phyloP scores from a whole-genome alignment of 257 asterid species.

The Linaria vulgaris region DNA sequence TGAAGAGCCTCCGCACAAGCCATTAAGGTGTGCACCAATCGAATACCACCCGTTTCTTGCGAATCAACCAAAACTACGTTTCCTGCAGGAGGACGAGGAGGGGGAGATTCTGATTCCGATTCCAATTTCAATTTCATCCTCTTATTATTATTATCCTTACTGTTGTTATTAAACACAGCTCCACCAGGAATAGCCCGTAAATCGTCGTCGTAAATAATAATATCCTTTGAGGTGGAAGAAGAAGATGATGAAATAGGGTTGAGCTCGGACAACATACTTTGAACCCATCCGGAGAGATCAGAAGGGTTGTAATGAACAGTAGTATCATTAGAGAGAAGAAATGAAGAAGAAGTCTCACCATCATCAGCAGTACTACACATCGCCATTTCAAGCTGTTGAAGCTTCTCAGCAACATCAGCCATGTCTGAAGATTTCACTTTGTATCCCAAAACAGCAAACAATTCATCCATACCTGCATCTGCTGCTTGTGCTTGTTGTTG shows the following conservation, averaged over 20 bases:
- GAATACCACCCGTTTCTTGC: conserved; percentile 78
- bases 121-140: conserved; percentile 45
- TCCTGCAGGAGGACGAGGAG: conserved; percentile 19
- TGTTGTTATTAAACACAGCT: conserved; percentile 40
- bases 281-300: conserved; percentile 76
- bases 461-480: conserved; percentile 81
- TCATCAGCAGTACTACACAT: conserved; percentile 59
- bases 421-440: conserved; percentile 75
- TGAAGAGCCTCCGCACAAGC: conserved; percentile 82
- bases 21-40: conserved; percentile 74
- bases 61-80: conserved; percentile 69
- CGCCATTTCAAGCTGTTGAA: conserved; percentile 73
- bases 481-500: too few species aligned
- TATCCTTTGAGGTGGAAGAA: conserved; percentile 19
- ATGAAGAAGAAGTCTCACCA: conserved; percentile 36
- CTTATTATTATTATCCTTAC: conserved; percentile 33
- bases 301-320: conserved; percentile 74
- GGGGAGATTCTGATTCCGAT: conserved; percentile 39
- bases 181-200: conserved; percentile 80
- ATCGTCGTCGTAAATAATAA: conserved; percentile 64
- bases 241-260: conserved; percentile 22
- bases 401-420: conserved; percentile 79
- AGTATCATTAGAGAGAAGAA: conserved; percentile 38
- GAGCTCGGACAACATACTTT: conserved; percentile 59
- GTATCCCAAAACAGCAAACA: conserved; percentile 74